A percentile compares a stretch with the other conserved stretches of the same genome.
Conservation (phyloP, 208 protist genomes). For the Leishmania amazonensis region DNA sequence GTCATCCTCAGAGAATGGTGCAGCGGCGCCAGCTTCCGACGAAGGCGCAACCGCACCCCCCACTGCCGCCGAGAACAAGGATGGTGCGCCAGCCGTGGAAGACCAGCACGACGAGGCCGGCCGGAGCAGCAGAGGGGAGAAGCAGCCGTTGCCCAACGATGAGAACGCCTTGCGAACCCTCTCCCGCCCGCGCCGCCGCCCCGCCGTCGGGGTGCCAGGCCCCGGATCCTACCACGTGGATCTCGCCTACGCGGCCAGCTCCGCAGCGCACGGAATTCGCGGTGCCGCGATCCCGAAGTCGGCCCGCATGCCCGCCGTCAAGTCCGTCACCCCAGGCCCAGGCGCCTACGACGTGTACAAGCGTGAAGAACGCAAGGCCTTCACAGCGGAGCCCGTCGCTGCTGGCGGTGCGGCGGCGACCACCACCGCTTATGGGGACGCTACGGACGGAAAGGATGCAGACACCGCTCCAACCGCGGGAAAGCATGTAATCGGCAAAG, state of each 20-base stretch:
- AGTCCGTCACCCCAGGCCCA: constrained; percentile 24
- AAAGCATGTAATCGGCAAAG: background rate
- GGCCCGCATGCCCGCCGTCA: constrained; percentile 29
- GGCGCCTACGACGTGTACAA: constrained; percentile 26
- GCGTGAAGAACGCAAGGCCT: background rate
- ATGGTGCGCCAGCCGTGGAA: background rate
- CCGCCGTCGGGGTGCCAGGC: constrained; percentile 33
- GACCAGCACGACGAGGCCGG: background rate
- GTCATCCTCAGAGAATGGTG: background rate
- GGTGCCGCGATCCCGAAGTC: constrained; percentile 29
- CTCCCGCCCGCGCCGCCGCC: constrained; percentile 21
- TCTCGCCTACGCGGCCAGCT: constrained; percentile 37
- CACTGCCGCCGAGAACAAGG: background rate
- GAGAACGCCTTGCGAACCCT: constrained; percentile 9
- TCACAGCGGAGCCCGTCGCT: background rate
- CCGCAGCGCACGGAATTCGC: constrained; percentile 18
- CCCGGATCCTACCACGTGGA: constrained; percentile 68
- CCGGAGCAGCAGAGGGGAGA: background rate
- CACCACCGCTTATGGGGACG: background rate
- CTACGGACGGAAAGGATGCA: background rate
- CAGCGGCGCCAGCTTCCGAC: background rate
- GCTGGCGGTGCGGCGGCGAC: background rate
- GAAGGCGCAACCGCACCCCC: background rate
- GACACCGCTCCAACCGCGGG: background rate
- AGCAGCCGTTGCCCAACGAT: background rate